Conservation (phyloP, 208 protist species). For the Leishmania aethiopica region DNA sequence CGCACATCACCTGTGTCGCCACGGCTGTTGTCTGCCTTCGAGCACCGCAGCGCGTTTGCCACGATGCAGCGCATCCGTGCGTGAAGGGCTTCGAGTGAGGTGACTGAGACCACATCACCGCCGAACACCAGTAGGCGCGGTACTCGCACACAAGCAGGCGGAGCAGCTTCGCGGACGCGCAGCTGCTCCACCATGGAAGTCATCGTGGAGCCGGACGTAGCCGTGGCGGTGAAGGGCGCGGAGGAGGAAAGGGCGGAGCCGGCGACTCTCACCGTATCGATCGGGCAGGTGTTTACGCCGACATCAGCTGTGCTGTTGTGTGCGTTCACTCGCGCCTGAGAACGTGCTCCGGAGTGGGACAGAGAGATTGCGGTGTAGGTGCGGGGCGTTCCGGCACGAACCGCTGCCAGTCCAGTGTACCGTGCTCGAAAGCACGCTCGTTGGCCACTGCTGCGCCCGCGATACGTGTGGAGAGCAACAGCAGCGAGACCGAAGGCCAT, state of each 20-base stretch:
- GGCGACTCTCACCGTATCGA: background rate
- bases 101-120: constrained; percentile 78
- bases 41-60: constrained; percentile 18
- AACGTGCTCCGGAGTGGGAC: background rate
- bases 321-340: background rate
- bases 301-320: background rate
- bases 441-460: background rate
- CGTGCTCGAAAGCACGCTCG: background rate
- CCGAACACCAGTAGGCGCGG: constrained; percentile 86
- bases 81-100: constrained; percentile 72
- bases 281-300: too few species aligned
- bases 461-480: background rate
- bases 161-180: constrained; percentile 4
- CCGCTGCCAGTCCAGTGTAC: background rate
- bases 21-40: background rate
- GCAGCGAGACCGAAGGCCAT: background rate
- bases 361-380: constrained; percentile 35
- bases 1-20: background rate
- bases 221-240: background rate
- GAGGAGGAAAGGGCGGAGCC: background rate
- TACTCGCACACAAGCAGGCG: constrained; percentile 34
- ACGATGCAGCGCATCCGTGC: constrained; percentile 59
- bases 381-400: background rate
- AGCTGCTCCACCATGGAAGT: background rate
- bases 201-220: background rate